Conservation (phyloP, 306 rosid species). For the Urtica urens region DNA sequence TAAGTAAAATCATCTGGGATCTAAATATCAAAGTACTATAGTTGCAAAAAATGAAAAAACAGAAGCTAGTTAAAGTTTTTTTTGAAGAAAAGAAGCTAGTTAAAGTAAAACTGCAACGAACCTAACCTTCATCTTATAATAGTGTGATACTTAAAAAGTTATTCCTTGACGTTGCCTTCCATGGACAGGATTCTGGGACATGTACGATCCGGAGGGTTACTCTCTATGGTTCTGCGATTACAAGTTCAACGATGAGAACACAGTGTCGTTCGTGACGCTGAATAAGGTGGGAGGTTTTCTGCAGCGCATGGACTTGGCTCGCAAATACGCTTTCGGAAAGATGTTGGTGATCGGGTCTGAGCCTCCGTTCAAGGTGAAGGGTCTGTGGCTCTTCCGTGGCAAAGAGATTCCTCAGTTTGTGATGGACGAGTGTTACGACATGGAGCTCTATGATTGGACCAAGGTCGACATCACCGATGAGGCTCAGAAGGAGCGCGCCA, state of each 20-base stretch:
- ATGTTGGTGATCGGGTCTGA: conserved; percentile 68
- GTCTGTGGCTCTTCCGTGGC: conserved; percentile 83
- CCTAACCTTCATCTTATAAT: too few species aligned
- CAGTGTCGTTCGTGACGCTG: conserved; percentile 64
- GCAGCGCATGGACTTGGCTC: conserved; percentile 80
- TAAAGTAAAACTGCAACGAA: too few species aligned
- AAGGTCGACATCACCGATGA: conserved; percentile 62
- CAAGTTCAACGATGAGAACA: conserved; percentile 70
- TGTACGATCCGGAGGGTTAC: conserved; percentile 90
- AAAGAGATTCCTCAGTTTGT: conserved; percentile 61
- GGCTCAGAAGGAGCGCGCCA: conserved; percentile 62
- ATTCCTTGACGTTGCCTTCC: too few species aligned
- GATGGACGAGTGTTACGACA: conserved; percentile 63
- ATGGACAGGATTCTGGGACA: conserved; percentile 93
- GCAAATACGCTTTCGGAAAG: conserved; percentile 73
- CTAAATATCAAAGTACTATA: too few species aligned
- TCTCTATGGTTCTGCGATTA: conserved; percentile 80
- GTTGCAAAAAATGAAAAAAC: too few species aligned
- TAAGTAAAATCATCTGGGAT: too few species aligned
- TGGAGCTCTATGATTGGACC: conserved; percentile 70
- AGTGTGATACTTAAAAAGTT: too few species aligned
- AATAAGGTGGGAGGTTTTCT: conserved; percentile 76
- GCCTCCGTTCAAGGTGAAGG: conserved; percentile 75
- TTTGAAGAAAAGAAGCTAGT: too few species aligned
- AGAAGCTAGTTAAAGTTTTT: too few species aligned